These are phyloP conservation scores for Davidsoniella neocaledoniae DNA, from an alignment of 2,329 filamentous ascomycete genomes.

Conservation along the genomic window DNA sequence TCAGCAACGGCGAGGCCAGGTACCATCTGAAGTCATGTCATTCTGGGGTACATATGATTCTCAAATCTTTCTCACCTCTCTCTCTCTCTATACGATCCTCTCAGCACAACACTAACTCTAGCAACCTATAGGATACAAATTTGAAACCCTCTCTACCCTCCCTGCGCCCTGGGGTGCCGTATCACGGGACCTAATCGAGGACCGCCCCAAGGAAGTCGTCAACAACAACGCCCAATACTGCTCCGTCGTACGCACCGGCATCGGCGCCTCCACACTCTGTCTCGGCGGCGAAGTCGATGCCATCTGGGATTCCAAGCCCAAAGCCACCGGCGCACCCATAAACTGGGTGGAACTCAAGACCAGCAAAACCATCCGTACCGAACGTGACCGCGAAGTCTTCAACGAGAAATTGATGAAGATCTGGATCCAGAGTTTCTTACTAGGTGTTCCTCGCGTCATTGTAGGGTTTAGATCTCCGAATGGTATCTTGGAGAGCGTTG, in stretches of 20 bases:
- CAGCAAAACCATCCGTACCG: conserved; percentile 49
- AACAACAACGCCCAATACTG: conserved; percentile 93
- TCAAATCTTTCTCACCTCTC: not conserved
- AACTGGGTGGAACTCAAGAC: conserved; percentile 97
- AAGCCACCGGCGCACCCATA: conserved; percentile 45
- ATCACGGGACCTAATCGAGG: conserved; percentile 61
- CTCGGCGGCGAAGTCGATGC: conserved; percentile 91
- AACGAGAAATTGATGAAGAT: conserved; percentile 87
- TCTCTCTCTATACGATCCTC: not conserved
- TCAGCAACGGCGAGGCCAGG: conserved; percentile 25
- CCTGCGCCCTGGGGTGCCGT: conserved; percentile 58
- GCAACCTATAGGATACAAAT: conserved; percentile 66
- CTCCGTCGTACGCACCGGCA: conserved; percentile 76
- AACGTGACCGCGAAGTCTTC: conserved; percentile 56
- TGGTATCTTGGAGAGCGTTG: conserved; percentile 53
- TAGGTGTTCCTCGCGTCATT: conserved; percentile 81
- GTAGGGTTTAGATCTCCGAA: conserved; percentile 63
- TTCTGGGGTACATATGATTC: conserved; percentile 55
- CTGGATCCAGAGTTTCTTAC: conserved; percentile 90
- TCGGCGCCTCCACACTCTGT: conserved; percentile 58
- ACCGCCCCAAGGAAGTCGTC: conserved; percentile 51
- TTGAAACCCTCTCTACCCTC: conserved; percentile 70
- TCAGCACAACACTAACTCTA: conserved; percentile 2
- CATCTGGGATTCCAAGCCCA: conserved; percentile 72
- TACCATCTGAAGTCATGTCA: conserved; percentile 65